These are phyloP conservation scores for Nakazawaea ernobii DNA, from an alignment of 805 yeast species.

Conservation along the genomic window DNA sequence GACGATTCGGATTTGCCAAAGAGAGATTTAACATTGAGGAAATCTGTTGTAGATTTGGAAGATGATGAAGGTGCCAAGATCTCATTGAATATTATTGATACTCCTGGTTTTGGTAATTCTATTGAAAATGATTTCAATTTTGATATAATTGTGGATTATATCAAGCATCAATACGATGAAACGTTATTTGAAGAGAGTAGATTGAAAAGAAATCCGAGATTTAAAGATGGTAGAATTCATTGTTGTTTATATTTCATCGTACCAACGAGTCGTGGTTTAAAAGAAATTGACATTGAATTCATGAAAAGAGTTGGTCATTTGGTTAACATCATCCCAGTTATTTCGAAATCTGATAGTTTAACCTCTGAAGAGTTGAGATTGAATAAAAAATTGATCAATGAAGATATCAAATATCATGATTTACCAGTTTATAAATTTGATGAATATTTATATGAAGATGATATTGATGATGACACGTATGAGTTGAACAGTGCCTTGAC, in stretches of 20 bases:
- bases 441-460: constrained; percentile 39
- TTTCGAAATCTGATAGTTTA: constrained; percentile 75
- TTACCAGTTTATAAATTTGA: constrained; percentile 79
- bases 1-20: constrained; percentile 48
- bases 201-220: constrained; percentile 79
- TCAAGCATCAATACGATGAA: constrained; percentile 80
- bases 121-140: constrained; percentile 65
- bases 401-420: constrained; percentile 66
- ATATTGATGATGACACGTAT: constrained; percentile 23
- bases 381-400: constrained; percentile 69
- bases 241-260: constrained; percentile 73
- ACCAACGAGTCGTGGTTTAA: constrained; percentile 57
- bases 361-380: constrained; percentile 63
- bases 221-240: constrained; percentile 80
- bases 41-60: constrained; percentile 77
- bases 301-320: constrained; percentile 64
- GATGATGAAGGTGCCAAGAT: constrained; percentile 84
- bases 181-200: constrained; percentile 75
- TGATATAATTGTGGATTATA: constrained; percentile 66
- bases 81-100: constrained; percentile 68
- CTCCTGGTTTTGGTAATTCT: constrained; percentile 79
- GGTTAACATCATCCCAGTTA: constrained; percentile 80
- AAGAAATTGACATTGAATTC: constrained; percentile 68
- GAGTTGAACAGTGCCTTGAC: constrained; percentile 32
- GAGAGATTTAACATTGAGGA: constrained; percentile 59